Conservation (phyloP, 2,329 filamentous ascomycete species). For the Aspergillus sp. region DNA sequence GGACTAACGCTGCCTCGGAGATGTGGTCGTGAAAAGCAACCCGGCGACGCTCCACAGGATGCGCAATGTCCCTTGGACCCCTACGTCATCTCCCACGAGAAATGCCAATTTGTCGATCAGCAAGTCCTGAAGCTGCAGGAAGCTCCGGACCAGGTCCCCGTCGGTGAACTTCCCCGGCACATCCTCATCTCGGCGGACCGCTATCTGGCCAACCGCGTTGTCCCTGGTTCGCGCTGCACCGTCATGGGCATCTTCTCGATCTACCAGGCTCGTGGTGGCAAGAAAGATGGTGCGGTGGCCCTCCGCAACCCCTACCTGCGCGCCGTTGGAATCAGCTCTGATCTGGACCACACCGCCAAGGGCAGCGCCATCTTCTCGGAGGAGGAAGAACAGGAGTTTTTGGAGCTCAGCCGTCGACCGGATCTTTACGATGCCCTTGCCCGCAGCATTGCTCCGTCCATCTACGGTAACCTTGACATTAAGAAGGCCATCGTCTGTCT, state of each 20-base stretch:
- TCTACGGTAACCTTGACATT: slow-evolving; percentile 93
- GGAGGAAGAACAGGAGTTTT: slow-evolving; percentile 95
- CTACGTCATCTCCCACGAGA: slow-evolving; percentile 94
- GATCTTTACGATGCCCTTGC: slow-evolving; percentile 92
- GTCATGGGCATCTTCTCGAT: slow-evolving; percentile 98
- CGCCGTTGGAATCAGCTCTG: slow-evolving; percentile 87
- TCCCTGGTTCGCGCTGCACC: slow-evolving; percentile 90
- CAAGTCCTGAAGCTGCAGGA: slow-evolving; percentile 98
- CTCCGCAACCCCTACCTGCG: slow-evolving; percentile 94
- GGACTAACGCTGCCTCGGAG: slow-evolving; percentile 79
- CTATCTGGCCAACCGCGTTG: slow-evolving; percentile 91
- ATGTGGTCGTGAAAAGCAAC: slow-evolving; percentile 63
- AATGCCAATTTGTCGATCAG: slow-evolving; percentile 92
- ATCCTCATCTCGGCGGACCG: slow-evolving; percentile 96
- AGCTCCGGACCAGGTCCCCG: slow-evolving; percentile 93
- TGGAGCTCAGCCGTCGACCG: slow-evolving; percentile 83
- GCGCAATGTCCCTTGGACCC: slow-evolving; percentile 83
- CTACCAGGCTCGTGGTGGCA: slow-evolving; percentile 87
- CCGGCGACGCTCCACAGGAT: slow-evolving; percentile 65
- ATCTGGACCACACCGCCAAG: slow-evolving; percentile 85
- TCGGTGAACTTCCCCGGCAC: slow-evolving; percentile 91
- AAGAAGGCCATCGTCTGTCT: slow-evolving; percentile 97
- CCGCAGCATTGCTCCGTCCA: slow-evolving; percentile 91
- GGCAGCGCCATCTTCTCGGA: slow-evolving; percentile 82
- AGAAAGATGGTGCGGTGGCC: slow-evolving; percentile 81